Conservation (phyloP, 2,329 filamentous ascomycete genomes). For the Leptographium radiaticola region DNA sequence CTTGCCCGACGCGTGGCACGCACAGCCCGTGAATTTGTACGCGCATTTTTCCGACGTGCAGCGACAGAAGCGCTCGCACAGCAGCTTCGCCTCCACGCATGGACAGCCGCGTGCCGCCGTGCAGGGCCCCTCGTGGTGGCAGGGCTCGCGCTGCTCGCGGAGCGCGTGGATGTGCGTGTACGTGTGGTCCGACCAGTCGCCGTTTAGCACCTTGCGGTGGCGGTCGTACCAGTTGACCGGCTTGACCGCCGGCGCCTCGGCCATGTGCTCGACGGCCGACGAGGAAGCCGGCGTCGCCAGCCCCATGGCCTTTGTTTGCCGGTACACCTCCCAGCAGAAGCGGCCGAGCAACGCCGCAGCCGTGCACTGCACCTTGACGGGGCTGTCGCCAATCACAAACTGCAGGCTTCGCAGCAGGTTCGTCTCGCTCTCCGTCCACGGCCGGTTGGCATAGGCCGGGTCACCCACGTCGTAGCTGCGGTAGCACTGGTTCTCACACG, state of each 20-base stretch:
- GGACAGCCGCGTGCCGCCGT: slow-evolving; percentile 40
- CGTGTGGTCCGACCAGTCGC: slow-evolving; percentile 43
- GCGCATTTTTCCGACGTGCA: slow-evolving; percentile 47
- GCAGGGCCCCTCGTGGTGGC: slow-evolving; percentile 57
- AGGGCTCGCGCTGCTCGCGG: slow-evolving; percentile 49
- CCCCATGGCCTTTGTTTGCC: slow-evolving; percentile 27
- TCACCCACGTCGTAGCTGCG: slow-evolving; percentile 20
- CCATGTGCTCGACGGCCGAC: slow-evolving; percentile 6
- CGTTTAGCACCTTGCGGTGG: slow-evolving; percentile 37
- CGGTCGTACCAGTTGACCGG: slow-evolving; percentile 43
- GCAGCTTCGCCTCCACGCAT: slow-evolving; percentile 46
- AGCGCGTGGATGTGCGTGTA: slow-evolving; percentile 41
- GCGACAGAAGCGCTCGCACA: slow-evolving; percentile 62
- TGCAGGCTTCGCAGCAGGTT: slow-evolving; percentile 34
- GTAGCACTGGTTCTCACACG: slow-evolving; percentile 32
- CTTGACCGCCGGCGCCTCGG: slow-evolving; percentile 24
- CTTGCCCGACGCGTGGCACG: slow-evolving; percentile 46
- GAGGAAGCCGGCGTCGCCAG: slow-evolving; percentile 17
- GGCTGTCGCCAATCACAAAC: slow-evolving; percentile 28
- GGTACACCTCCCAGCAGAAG: slow-evolving; percentile 37
- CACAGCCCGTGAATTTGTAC: slow-evolving; percentile 53
- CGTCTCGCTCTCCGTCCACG: slow-evolving; percentile 37
- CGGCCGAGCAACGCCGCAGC: slow-evolving; percentile 36
- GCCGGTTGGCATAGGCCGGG: slow-evolving; percentile 18
- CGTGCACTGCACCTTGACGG: slow-evolving; percentile 32